Percentiles rank a stretch among this genome's conserved stretches.
phyloP scores from a whole-genome alignment of 306 rosid genomes.

The Purshia tridentata region DNA sequence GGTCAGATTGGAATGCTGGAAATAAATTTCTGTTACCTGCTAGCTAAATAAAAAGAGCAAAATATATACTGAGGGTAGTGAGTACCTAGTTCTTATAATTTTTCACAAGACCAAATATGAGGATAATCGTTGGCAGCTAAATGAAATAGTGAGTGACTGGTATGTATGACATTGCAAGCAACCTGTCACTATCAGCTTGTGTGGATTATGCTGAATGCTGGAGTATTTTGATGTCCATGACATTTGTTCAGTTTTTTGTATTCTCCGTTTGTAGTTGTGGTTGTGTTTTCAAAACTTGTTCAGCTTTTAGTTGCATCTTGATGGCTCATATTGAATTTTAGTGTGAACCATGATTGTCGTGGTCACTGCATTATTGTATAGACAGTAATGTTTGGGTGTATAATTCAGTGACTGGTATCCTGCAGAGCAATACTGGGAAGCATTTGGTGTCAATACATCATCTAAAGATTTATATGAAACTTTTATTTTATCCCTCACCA shows the following conservation, averaged over 20 bases:
- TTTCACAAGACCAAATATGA: constrained; percentile 7
- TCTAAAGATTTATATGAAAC: not conserved
- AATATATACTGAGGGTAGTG: constrained; percentile 25
- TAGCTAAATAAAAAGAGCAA: constrained; percentile 23
- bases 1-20: no score
- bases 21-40: not conserved
- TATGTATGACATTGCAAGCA: not conserved
- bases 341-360: not conserved
- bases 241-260: not conserved
- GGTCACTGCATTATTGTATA: not conserved
- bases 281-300: not conserved
- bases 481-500: not conserved
- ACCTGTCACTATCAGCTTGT: not conserved
- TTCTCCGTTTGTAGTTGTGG: not conserved
- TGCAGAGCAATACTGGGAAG: not conserved
- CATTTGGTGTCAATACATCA: not conserved
- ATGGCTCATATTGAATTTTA: not conserved
- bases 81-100: constrained; percentile 7
- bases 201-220: not conserved
- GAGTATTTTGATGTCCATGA: not conserved
- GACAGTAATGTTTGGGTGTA: not conserved
- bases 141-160: not conserved
- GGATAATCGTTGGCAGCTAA: constrained; percentile 13
- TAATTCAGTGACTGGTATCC: not conserved
- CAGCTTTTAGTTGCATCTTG: constrained; percentile 8